Evolutionary conservation across 345 rosid species (phyloP), one percentile per base, ranked within the genome.

Genomic region (Hibiscus syriacus): DNA sequence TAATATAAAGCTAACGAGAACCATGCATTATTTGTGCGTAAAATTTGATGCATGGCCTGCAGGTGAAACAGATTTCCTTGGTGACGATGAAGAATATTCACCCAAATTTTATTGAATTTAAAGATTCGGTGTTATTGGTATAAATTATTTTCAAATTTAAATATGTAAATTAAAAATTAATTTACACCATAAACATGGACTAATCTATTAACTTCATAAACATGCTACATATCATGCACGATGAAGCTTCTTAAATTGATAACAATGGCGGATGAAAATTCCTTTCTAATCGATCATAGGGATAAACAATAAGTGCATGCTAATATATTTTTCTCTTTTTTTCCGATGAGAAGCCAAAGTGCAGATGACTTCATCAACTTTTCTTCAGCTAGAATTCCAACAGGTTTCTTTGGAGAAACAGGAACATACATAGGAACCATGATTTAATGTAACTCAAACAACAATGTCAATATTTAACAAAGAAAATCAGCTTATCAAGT

Each of bases 401-500:
- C 27, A 38, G 20, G 22, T 60, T 38, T 27, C 23, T 60, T 17
- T 5, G 38, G 7, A 36, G 12, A 59, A 34, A 19, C 26, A 10
- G 26, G 16, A 5, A 59, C 14, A 11, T 19, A 20, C 30, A 12
- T 20, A 60, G 16, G 29, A 11, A 39, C 50, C 52, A 62, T 41
- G 32, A 62, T 61, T 62, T 39, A 39, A 62, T 23, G 66, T 19
- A 41, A 23, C 50, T 62, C 13, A 23, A 10, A 14, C 53, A 62
- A 3, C 34, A 62, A 0, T 20, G 29, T 61, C 30, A 61, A 39
- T 38, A 30, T 61, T n/a, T 17, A 36, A 19, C 6, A 56, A 23
- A 60, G 49, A 34, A 57, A 70, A 57, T 27, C 54, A 57, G 55
- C 46, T 64, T 53, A 63, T 29, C 20, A 23, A 13, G 52, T 43